Percentiles rank a stretch among this genome's conserved stretches.
Conservation (phyloP, 148 eudicot genomes). For the Agrostemma githago region DNA sequence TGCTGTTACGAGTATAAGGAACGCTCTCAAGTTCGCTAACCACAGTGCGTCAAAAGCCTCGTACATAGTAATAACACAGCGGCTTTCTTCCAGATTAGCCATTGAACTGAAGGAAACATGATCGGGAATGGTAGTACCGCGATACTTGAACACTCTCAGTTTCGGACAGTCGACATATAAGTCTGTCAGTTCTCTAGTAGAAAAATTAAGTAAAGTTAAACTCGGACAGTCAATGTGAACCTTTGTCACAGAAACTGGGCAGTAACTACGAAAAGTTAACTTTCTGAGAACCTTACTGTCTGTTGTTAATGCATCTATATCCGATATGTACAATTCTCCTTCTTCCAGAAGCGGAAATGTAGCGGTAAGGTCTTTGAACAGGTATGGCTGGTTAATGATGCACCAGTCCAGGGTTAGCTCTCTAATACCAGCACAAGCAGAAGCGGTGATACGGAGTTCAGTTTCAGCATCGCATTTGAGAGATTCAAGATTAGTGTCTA, state of each 20-base stretch:
- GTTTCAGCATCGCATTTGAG: neutral
- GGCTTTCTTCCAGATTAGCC: neutral
- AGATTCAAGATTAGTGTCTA: slow-evolving; percentile 13
- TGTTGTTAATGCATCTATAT: slow-evolving; percentile 6
- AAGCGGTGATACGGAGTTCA: neutral
- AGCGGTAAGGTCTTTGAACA: slow-evolving; percentile 9
- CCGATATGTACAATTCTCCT: neutral
- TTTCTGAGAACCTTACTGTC: neutral
- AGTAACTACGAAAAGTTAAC: neutral
- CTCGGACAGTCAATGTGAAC: too few relatives aligned
- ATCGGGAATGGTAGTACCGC: neutral
- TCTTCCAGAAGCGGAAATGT: slow-evolving; percentile 16
- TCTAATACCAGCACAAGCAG: slow-evolving; percentile 12
- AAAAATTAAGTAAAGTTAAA: too few relatives aligned
- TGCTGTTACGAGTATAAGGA: neutral
- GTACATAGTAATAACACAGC: neutral
- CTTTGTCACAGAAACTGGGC: too few relatives aligned
- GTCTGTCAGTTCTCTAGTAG: too few relatives aligned
- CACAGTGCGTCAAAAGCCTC: neutral
- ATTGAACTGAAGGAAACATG: neutral
- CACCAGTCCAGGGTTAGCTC: neutral
- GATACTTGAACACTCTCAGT: neutral
- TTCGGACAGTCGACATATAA: neutral
- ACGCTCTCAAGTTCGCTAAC: neutral
- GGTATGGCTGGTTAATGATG: neutral